phyloP scores from a whole-genome alignment of 352 stramenopile species.

The Aphanomyces cochlioides region DNA sequence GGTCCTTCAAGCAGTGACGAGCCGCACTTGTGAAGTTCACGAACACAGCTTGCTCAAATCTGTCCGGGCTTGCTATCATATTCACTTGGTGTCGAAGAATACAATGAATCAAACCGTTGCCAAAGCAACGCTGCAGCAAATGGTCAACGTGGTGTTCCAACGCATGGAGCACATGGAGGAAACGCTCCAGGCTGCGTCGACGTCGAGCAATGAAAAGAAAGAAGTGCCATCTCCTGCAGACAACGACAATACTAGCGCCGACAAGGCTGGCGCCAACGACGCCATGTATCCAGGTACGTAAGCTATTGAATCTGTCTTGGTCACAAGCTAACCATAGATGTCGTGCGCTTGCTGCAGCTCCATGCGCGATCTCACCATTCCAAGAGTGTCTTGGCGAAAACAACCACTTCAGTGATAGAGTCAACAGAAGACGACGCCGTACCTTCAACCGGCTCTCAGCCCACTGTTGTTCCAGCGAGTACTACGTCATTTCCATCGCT shows the following conservation, averaged over 20 bases:
- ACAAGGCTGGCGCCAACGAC: constrained; percentile 2
- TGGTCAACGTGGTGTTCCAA: constrained; percentile 95
- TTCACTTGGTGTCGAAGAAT: constrained; percentile 91
- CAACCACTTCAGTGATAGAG: not conserved
- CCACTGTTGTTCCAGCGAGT: not conserved
- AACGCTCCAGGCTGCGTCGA: not conserved
- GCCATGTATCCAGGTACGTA: constrained; percentile 28
- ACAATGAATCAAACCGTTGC: constrained; percentile 95
- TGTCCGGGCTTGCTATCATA: constrained; percentile 95
- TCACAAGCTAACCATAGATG: not conserved
- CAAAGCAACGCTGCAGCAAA: constrained; percentile 97
- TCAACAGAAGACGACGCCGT: not conserved
- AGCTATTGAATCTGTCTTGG: not conserved
- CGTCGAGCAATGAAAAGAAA: not conserved
- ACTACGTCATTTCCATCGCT: constrained; percentile 85
- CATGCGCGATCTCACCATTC: not conserved
- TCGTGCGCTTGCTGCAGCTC: constrained; percentile 13
- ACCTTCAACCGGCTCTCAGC: not conserved
- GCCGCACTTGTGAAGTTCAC: constrained; percentile 85
- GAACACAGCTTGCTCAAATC: constrained; percentile 91
- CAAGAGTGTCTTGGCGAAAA: not conserved
- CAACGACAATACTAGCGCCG: not conserved
- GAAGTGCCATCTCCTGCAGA: not conserved
- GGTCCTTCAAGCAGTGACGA: constrained; percentile 88
- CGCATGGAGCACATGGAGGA: constrained; percentile 85